phyloP scores from a whole-genome alignment of 805 yeast species.

The Barnettozyma pratensis region DNA sequence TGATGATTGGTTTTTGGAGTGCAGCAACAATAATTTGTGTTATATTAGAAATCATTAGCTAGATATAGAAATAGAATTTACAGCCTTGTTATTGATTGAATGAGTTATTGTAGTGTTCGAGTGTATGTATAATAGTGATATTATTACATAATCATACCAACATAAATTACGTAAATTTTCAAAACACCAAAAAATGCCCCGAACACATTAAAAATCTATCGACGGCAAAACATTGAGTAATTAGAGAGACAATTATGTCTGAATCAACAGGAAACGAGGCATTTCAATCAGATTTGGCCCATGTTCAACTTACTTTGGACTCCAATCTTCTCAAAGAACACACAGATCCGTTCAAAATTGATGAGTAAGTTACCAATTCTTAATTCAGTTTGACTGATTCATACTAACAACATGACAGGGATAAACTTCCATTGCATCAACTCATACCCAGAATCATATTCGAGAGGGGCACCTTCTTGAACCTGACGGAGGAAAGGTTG shows the following conservation, averaged over 20 bases:
- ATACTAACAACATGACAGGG: conserved; percentile 6
- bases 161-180: too few relatives aligned
- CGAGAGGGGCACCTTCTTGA: conserved; percentile 52
- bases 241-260: neutral
- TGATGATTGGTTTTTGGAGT: conserved; percentile 23
- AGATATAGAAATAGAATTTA: neutral
- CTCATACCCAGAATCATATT: conserved; percentile 53
- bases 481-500: conserved; percentile 50
- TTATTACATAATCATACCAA: too few relatives aligned
- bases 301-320: conserved; percentile 19
- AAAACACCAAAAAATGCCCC: too few relatives aligned
- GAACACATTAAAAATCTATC: too few relatives aligned
- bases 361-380: conserved; percentile 16
- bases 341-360: conserved; percentile 19
- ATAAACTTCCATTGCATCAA: conserved; percentile 42
- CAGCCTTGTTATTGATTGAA: too few relatives aligned
- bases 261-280: neutral
- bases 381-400: neutral
- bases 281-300: conserved; percentile 11
- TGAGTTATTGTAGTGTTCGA: too few relatives aligned
- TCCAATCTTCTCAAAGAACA: conserved; percentile 23
- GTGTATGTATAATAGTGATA: too few relatives aligned
- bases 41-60: conserved; percentile 13
- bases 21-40: conserved; percentile 22
- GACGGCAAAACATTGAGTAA: too few relatives aligned